A percentile compares a stretch with the other conserved stretches of the same genome.
Conservation (phyloP, 2,329 filamentous ascomycete genomes). For the Microcera coccophila region DNA sequence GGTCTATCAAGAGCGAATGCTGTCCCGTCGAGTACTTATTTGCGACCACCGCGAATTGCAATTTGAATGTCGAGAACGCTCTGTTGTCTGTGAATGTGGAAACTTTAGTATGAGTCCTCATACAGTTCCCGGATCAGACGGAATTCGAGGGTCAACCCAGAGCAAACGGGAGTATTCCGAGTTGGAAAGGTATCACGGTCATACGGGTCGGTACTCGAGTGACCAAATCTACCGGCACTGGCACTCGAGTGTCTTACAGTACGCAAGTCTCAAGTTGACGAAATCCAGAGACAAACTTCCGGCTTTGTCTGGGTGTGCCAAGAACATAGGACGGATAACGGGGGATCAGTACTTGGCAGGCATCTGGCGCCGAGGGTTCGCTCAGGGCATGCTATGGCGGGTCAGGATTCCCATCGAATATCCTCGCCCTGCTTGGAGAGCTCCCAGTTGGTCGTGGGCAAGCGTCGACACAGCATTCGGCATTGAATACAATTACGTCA, state of each 20-base stretch:
- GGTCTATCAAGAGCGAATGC: constrained; percentile 22
- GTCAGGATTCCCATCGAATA: not conserved
- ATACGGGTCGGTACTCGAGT: too few relatives aligned
- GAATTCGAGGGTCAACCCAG: not conserved
- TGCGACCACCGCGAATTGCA: constrained; percentile 14
- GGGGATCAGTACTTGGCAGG: constrained; percentile 2
- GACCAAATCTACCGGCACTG: constrained; percentile 1
- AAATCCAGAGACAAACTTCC: constrained; percentile 2
- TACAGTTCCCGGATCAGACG: not conserved
- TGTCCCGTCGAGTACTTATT: constrained; percentile 17
- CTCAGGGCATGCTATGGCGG: constrained; percentile 2
- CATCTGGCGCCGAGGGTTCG: constrained; percentile 1
- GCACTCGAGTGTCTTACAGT: constrained; percentile 1
- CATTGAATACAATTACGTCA: constrained; percentile 2
- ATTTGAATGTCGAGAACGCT: constrained; percentile 13
- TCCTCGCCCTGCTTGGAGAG: constrained; percentile 4
- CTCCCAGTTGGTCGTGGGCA: constrained; percentile 8
- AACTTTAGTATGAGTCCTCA: not conserved
- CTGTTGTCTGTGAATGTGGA: constrained; percentile 15
- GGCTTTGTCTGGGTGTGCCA: constrained; percentile 4
- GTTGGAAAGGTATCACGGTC: constrained; percentile 1
- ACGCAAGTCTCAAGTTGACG: constrained; percentile 2
- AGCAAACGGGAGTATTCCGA: constrained; percentile 1
- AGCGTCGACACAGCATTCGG: constrained; percentile 3
- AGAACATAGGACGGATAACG: constrained; percentile 1